Percentiles rank a stretch among this genome's conserved stretches.
phyloP scores from a whole-genome alignment of 805 yeast species.

The Kodamaea kaohsiungensis region DNA sequence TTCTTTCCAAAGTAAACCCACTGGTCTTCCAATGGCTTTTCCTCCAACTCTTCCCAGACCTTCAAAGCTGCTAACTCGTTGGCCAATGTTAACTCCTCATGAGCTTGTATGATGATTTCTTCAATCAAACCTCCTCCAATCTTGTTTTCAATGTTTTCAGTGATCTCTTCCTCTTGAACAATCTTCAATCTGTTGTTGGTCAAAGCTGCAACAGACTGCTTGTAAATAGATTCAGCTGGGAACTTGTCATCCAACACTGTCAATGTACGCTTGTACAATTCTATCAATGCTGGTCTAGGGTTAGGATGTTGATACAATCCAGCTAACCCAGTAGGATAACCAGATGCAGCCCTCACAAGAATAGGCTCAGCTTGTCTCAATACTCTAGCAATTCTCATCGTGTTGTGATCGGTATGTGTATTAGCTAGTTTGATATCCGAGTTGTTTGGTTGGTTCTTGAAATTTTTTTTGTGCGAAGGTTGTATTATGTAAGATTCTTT shows the following conservation, averaged over 20 bases:
- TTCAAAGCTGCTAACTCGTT: constrained; percentile 67
- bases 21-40: constrained; percentile 76
- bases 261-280: constrained; percentile 71
- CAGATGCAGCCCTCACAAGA: constrained; percentile 57
- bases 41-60: constrained; percentile 79
- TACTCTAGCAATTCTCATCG: constrained; percentile 43
- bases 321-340: constrained; percentile 79
- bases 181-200: constrained; percentile 68
- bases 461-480: constrained; percentile 3
- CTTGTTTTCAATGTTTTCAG: constrained; percentile 65
- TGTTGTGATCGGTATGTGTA: background rate
- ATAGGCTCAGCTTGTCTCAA: constrained; percentile 51
- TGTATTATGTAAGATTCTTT: background rate
- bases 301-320: constrained; percentile 79
- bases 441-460: constrained; percentile 8
- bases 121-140: constrained; percentile 85
- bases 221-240: constrained; percentile 74
- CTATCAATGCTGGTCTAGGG: constrained; percentile 76
- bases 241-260: constrained; percentile 55
- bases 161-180: constrained; percentile 62
- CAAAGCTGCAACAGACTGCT: constrained; percentile 70
- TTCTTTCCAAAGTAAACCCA: constrained; percentile 81
- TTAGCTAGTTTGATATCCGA: constrained; percentile 1
- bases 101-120: constrained; percentile 79
- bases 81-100: constrained; percentile 72